Evolutionary conservation across 2,329 filamentous ascomycete species (phyloP), one percentile per base, ranked within the genome.

Genomic region (Thielaviopsis cerberus): DNA sequence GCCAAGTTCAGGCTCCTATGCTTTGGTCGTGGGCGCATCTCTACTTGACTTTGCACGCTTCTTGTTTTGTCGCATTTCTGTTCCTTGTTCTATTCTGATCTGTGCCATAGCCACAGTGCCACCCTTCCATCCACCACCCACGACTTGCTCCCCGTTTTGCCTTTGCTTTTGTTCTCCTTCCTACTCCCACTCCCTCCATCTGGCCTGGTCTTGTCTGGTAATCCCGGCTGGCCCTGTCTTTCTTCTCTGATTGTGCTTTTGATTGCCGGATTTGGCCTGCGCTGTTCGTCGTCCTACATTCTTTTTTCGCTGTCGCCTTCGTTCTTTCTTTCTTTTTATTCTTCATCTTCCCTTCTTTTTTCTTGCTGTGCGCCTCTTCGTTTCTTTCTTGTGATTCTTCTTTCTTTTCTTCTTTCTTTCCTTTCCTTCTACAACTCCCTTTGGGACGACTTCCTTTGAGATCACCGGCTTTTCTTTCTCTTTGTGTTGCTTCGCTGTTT

Each of bases 361-460:
- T 13, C 54, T 30, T 51, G 27, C 26, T 57, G 25, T 27, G 20
- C 26, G n/a, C 45, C 20, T 57, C 27, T 27, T 20, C 24, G 24
- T 51, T 51, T 34, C 24, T 37, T 48, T 30, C 50, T 51, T 27
- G 26, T 45, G n/a, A 20, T 17, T 55, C 7, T 27, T 30, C 50
- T 34, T 51, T 23, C 30, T 55, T 48, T 58, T 45, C 51, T 53
- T 57, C 41, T 53, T 37, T 25, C 57, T 61, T 59, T 57, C 59
- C 60, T 61, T 55, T 55, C 62, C 62, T 58, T 57, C 41, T 26
- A 24, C 30, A 58, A 53, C 51, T 41, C 51, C 55, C 55, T 52
- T 24, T 27, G 51, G 52, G 52, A 54, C 26, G 27, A 27, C 52
- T 34, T 54, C 26, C n/a, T 27, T 27, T 23, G 52, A 54, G 52